Base-by-base conservation (phyloP, 2,329 filamentous ascomycete species). In the Dactylellina sp. region DNA sequence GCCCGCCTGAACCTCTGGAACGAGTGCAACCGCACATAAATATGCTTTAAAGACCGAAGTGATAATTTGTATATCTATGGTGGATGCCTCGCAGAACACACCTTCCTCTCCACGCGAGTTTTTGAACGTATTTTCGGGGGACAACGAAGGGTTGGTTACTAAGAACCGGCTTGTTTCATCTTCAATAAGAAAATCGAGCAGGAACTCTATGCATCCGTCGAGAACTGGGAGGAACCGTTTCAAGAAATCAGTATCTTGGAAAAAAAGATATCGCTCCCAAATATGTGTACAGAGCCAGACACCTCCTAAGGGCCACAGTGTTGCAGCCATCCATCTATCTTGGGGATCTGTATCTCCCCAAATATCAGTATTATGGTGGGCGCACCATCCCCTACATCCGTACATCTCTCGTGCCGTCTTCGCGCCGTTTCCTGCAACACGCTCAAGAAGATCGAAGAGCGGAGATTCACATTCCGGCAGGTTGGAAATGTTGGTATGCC, bases 51-150 rank as follows among this genome's bases (percentile, higher is more conserved):
- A 81, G 0, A 84, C 75, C 22, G 81, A 80, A 20, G 79, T 77
- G 4, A 84, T 78, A 5, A 85, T 82, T 49, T 83, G 81, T 12
- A 82, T 82, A 57, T 86, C 84, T 70, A 85, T 84, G 1, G 82
- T 82, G 0, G 84, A 82, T 0, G 83, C 83, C 76, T 84, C 83
- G 50, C 80, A 82, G 1, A 81, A 78, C n/a, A 78, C 80, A 24
- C 77, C 81, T 32, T 68, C 77, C 20, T 71, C 65, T 7, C 75
- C 77, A 12, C 75, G 75, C 1, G 68, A 52, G 7, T 76, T 74
- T 20, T 39, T 70, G 32, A 79, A 82, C 0, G 78, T 80, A 53
- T 80, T 83, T 71, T 80, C 82, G n/a, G 78, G 82, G 0, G 81
- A 82, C 2, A 82, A 46, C 1, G 80, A 82, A 6, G 82, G 81